These are phyloP conservation scores for Komagataella pastoris DNA, from an alignment of 805 yeast genomes.

Conservation along the genomic window DNA sequence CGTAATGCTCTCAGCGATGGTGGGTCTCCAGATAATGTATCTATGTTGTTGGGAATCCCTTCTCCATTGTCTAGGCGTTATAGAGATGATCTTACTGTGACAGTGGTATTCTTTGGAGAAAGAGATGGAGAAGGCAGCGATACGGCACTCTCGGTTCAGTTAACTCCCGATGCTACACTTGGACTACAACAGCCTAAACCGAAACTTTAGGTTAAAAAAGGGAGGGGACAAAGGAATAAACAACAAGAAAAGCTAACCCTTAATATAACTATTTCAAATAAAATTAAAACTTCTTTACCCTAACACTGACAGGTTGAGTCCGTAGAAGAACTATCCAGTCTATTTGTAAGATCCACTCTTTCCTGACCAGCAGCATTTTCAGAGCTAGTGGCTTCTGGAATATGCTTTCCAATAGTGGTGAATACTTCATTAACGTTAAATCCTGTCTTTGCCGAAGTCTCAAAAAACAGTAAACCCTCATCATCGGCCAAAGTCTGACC, in stretches of 20 bases:
- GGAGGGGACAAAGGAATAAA: conserved; percentile 1
- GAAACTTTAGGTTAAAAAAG: background rate
- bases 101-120: conserved; percentile 86
- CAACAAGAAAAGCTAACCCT: background rate
- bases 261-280: background rate
- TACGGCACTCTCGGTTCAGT: background rate
- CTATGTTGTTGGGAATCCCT: conserved; percentile 83
- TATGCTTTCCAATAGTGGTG: conserved; percentile 76
- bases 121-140: conserved; percentile 11
- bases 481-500: conserved; percentile 83
- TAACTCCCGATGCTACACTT: background rate
- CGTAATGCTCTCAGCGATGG: conserved; percentile 85
- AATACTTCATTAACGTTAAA: conserved; percentile 85
- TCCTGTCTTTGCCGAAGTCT: conserved; percentile 88
- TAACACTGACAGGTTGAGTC: background rate
- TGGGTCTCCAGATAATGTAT: conserved; percentile 77
- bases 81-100: conserved; percentile 92
- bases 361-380: conserved; percentile 9
- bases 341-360: conserved; percentile 21
- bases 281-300: background rate
- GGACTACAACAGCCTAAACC: background rate
- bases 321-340: background rate
- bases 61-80: conserved; percentile 83
- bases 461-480: conserved; percentile 82
- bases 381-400: conserved; percentile 33